phyloP scores from a whole-genome alignment of 768 basidiomycete genomes.

The Hortiboletus campestris region DNA sequence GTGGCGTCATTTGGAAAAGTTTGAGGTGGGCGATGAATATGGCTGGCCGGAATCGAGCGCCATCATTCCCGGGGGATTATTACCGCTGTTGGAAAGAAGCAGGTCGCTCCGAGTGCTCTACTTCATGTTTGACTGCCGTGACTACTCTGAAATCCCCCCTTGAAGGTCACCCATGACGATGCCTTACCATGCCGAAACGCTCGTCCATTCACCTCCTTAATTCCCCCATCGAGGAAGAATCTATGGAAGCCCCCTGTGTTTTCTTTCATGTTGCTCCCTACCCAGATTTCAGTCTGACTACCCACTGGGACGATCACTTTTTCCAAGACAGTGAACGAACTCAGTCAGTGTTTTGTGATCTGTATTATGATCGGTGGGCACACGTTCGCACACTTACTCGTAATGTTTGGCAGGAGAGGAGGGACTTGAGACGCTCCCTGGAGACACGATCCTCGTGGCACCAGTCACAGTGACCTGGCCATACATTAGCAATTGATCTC shows the following conservation, averaged over 20 bases:
- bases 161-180: too few relatives aligned
- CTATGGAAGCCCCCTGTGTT: slow-evolving; percentile 7
- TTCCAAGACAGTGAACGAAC: too few relatives aligned
- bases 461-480: background rate
- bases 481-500: too few relatives aligned
- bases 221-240: background rate
- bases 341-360: too few relatives aligned
- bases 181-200: too few relatives aligned
- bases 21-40: too few relatives aligned
- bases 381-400: too few relatives aligned
- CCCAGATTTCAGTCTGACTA: slow-evolving; percentile 1
- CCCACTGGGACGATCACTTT: background rate
- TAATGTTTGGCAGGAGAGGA: background rate
- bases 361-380: too few relatives aligned
- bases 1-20: too few relatives aligned
- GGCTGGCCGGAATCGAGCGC: too few relatives aligned
- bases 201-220: too few relatives aligned
- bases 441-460: background rate
- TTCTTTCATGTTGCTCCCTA: slow-evolving; percentile 12
- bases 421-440: background rate
- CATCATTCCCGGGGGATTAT: slow-evolving; percentile 12
- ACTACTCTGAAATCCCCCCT: slow-evolving; percentile 5
- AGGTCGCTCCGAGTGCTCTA: slow-evolving; percentile 6
- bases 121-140: slow-evolving; percentile 6
- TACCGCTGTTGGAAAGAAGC: slow-evolving; percentile 11